Evolutionary conservation across 208 protist species (phyloP).

Genomic region (Herpetomonas tarakana): DNA sequence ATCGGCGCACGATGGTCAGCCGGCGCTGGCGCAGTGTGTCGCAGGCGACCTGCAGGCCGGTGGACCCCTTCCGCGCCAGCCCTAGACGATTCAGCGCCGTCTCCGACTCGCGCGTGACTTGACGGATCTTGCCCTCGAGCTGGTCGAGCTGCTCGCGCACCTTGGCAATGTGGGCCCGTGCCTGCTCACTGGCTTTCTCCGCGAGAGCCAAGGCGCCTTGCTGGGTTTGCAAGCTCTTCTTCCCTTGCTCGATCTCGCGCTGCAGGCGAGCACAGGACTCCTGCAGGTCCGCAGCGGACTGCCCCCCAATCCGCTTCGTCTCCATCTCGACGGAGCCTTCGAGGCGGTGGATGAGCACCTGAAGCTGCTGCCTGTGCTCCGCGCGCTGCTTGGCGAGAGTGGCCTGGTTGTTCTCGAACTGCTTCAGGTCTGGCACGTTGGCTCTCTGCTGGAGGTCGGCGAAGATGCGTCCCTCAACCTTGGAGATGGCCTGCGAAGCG

Average conservation of each 20-base stretch:
- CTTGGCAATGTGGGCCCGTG: constrained; percentile 30
- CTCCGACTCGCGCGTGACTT: constrained; percentile 44
- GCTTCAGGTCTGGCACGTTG: constrained; percentile 82
- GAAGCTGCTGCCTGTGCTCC: constrained; percentile 66
- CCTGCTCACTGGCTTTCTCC: constrained; percentile 39
- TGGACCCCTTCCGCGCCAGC: constrained; percentile 61
- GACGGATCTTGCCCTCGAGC: constrained; percentile 63
- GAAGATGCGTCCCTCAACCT: constrained; percentile 87
- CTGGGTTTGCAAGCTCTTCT: constrained; percentile 57
- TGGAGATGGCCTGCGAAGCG: constrained; percentile 47
- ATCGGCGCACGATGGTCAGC: constrained; percentile 68
- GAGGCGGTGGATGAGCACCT: constrained; percentile 71
- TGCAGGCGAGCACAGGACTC: constrained; percentile 31
- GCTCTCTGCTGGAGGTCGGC: constrained; percentile 84
- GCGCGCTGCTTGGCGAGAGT: constrained; percentile 46
- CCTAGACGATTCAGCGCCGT: constrained; percentile 51
- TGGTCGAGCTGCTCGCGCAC: constrained; percentile 41
- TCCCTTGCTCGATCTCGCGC: constrained; percentile 52
- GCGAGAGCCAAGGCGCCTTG: constrained; percentile 43
- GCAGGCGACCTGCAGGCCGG: constrained; percentile 69
- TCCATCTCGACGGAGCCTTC: constrained; percentile 75
- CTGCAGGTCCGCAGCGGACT: constrained; percentile 33
- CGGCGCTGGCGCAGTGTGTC: constrained; percentile 79
- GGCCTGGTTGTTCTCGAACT: constrained; percentile 80
- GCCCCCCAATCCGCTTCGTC: constrained; percentile 43